Conservation (phyloP, 2,329 filamentous ascomycete species). For the Paecilomyces variotii region DNA sequence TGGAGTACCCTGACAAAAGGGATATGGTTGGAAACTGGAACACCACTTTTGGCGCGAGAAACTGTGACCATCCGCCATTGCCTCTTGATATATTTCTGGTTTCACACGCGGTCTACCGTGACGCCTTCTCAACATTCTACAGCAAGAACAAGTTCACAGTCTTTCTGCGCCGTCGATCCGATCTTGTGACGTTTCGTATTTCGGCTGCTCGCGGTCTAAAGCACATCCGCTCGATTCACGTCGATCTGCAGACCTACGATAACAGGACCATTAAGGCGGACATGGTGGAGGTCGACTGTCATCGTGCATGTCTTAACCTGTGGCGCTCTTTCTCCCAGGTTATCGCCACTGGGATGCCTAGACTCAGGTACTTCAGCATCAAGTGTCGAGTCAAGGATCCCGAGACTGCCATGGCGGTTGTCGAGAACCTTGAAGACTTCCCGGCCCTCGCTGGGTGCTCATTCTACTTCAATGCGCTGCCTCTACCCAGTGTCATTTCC, state of each 20-base stretch:
- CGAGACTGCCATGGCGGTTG: conserved; percentile 10
- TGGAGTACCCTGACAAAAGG: conserved; percentile 1
- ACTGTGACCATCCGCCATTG: conserved; percentile 12
- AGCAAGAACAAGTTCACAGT: conserved; percentile 10
- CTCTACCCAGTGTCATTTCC: conserved; percentile 7
- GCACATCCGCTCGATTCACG: conserved; percentile 10
- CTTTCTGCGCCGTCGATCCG: conserved; percentile 6
- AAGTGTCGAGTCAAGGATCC: conserved; percentile 14
- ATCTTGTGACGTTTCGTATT: conserved; percentile 8
- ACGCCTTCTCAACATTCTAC: conserved; percentile 11
- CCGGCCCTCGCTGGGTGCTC: conserved; percentile 14
- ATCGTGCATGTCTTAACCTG: conserved; percentile 7
- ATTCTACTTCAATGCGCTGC: conserved; percentile 9
- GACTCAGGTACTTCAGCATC: conserved; percentile 14
- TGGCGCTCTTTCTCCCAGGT: conserved; percentile 15
- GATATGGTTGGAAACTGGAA: conserved; percentile 4
- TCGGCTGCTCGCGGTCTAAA: conserved; percentile 8
- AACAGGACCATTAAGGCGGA: conserved; percentile 11
- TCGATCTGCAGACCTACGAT: conserved; percentile 13
- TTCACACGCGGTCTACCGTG: conserved; percentile 9
- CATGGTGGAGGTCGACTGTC: conserved; percentile 1
- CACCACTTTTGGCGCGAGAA: conserved; percentile 2
- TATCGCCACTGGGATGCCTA: conserved; percentile 7
- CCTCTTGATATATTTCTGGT: conserved; percentile 10
- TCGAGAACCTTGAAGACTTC: conserved; percentile 12